phyloP scores from a whole-genome alignment of 306 rosid species.

The Rubus parviflorus region DNA sequence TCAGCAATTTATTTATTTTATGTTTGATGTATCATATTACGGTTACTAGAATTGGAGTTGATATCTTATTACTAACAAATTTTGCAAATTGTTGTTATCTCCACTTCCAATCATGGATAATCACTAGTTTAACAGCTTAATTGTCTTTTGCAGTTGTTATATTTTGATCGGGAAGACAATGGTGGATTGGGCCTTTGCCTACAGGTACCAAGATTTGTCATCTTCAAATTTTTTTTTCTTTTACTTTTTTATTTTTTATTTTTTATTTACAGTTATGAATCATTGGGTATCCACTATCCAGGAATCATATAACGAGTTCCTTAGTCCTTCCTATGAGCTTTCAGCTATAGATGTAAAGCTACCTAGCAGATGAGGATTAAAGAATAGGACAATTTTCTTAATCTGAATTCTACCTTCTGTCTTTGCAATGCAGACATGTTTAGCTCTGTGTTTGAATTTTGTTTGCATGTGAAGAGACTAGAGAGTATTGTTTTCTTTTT shows the following conservation, averaged over 20 bases:
- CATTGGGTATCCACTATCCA: not conserved
- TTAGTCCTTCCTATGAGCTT: not conserved
- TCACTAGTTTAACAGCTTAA: not conserved
- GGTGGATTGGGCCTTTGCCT: slow-evolving; percentile 90
- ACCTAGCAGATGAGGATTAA: not conserved
- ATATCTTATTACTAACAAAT: not conserved
- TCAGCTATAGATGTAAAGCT: not conserved
- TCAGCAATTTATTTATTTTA: not conserved
- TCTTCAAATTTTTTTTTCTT: not conserved
- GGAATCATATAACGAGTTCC: not conserved
- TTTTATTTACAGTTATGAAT: not conserved
- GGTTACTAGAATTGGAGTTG: not conserved
- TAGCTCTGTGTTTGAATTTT: not conserved
- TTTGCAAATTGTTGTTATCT: not conserved
- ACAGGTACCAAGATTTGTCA: slow-evolving; percentile 60
- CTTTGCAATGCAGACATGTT: not conserved
- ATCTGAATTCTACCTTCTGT: not conserved
- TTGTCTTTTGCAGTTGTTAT: slow-evolving; percentile 59
- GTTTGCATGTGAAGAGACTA: not conserved
- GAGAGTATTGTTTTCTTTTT: not conserved
- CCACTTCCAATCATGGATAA: not conserved
- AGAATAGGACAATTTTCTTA: not conserved
- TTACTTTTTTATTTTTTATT: not conserved
- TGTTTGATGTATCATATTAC: not conserved
- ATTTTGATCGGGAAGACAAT: slow-evolving; percentile 83